These are phyloP conservation scores for Austroboletus novae-zelandiae DNA, from an alignment of 1,284 basidiomycete species.

Conservation along the genomic window DNA sequence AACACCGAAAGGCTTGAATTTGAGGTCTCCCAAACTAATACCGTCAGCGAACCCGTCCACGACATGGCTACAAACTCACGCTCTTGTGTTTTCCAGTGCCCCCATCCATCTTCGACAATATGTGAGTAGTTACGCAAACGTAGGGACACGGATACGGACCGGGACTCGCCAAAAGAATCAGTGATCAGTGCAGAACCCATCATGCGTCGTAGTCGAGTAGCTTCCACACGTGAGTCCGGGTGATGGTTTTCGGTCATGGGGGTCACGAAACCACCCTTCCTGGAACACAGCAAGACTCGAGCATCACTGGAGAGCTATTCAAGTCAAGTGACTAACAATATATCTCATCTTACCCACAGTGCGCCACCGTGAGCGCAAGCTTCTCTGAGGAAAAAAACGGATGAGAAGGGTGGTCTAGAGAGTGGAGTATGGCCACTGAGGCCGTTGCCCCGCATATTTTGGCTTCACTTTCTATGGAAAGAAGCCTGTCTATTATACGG, in stretches of 20 bases:
- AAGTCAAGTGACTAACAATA: conserved; percentile 1
- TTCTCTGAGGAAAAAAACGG: conserved; percentile 78
- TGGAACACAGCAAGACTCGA: conserved; percentile 79
- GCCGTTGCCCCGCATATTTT: conserved; percentile 84
- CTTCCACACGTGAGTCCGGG: conserved; percentile 85
- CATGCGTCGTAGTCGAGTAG: conserved; percentile 81
- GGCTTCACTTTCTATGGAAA: conserved; percentile 57
- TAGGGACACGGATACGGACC: conserved; percentile 44
- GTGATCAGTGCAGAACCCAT: conserved; percentile 89
- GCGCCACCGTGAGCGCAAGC: conserved; percentile 83
- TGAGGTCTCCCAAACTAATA: conserved; percentile 82
- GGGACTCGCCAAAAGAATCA: conserved; percentile 93
- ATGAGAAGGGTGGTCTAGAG: conserved; percentile 68
- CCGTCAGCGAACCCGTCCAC: conserved; percentile 3
- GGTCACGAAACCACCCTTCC: conserved; percentile 66
- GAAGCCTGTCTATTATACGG: conserved; percentile 58
- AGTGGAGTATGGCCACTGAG: conserved; percentile 86
- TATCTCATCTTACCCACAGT: conserved; percentile 69
- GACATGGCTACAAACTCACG: conserved; percentile 43
- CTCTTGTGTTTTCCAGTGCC: conserved; percentile 89
- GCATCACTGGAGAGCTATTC: conserved; percentile 66
- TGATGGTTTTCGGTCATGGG: conserved; percentile 92
- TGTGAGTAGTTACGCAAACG: conserved; percentile 1
- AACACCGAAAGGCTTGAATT: conserved; percentile 88
- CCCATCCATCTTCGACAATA: conserved; percentile 82